phyloP scores from a whole-genome alignment of 2,329 filamentous ascomycete species.

The Fusarium pseudonygamai region DNA sequence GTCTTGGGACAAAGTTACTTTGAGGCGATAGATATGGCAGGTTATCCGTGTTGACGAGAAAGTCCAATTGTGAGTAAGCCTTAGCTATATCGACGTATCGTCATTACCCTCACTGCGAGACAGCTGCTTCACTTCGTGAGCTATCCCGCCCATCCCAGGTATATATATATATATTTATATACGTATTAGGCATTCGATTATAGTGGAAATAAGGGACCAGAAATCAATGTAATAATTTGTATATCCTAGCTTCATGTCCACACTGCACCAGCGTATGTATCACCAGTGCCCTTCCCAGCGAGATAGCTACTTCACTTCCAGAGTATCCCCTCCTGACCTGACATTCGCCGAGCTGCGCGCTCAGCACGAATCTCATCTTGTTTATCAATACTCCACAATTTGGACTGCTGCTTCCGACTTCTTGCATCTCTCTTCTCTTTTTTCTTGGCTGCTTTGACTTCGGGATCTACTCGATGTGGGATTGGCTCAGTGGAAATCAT shows the following conservation, averaged over 20 bases:
- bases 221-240: not conserved
- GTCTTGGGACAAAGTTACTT: not conserved
- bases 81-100: not conserved
- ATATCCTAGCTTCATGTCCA: not conserved
- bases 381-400: not conserved
- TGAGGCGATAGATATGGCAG: not conserved
- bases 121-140: not conserved
- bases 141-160: not conserved
- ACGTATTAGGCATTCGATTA: not conserved
- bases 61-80: too few species aligned
- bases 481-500: not conserved
- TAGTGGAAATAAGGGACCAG: not conserved
- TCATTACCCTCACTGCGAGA: not conserved
- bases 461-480: not conserved
- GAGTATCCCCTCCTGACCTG: not conserved
- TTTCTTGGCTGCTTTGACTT: not conserved
- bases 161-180: not conserved
- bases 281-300: not conserved
- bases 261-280: not conserved
- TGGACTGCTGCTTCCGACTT: not conserved
- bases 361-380: not conserved
- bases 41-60: not conserved
- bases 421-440: not conserved
- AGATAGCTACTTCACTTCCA: not conserved
- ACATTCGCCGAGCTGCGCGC: not conserved